phyloP scores from a whole-genome alignment of 2,329 filamentous ascomycete species.

The Colletotrichum filicis region DNA sequence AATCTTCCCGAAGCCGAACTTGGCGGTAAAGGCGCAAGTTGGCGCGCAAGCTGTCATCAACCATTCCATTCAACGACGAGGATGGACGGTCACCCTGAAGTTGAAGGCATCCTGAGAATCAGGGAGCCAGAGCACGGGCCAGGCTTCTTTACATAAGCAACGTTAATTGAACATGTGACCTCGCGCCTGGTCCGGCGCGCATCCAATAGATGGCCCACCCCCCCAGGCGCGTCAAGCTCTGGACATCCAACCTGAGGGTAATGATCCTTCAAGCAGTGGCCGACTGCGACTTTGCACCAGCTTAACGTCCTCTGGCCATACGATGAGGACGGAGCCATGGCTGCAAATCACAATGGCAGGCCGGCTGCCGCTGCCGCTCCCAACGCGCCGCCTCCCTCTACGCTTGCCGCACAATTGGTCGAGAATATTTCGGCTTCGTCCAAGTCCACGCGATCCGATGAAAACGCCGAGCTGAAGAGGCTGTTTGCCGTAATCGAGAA shows the following conservation, averaged over 20 bases:
- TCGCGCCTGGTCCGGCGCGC: constrained; percentile 21
- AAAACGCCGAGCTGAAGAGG: constrained; percentile 79
- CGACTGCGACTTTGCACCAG: neutral
- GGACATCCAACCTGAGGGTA: neutral
- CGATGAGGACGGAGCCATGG: constrained; percentile 29
- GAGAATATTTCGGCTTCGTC: constrained; percentile 78
- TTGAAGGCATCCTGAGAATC: neutral
- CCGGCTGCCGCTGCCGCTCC: constrained; percentile 33
- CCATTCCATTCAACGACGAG: neutral
- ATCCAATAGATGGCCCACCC: neutral
- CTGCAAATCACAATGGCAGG: constrained; percentile 28
- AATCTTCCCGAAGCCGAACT: neutral
- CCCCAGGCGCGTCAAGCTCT: constrained; percentile 16
- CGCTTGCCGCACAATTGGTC: constrained; percentile 87
- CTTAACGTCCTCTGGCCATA: neutral
- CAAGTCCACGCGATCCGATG: constrained; percentile 70
- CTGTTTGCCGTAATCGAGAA: constrained; percentile 69
- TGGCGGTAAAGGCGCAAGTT: neutral
- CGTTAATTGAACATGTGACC: constrained; percentile 18
- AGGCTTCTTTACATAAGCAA: neutral
- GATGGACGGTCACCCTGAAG: constrained; percentile 6
- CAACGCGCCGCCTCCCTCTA: constrained; percentile 75
- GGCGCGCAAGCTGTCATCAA: constrained; percentile 9
- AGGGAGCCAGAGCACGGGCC: neutral
- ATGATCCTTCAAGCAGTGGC: neutral